A percentile compares a stretch with the other conserved stretches of the same genome.
Evolutionary conservation across 2,329 filamentous ascomycete species (phyloP).

Genomic region (Ramularia collo-cygni): DNA sequence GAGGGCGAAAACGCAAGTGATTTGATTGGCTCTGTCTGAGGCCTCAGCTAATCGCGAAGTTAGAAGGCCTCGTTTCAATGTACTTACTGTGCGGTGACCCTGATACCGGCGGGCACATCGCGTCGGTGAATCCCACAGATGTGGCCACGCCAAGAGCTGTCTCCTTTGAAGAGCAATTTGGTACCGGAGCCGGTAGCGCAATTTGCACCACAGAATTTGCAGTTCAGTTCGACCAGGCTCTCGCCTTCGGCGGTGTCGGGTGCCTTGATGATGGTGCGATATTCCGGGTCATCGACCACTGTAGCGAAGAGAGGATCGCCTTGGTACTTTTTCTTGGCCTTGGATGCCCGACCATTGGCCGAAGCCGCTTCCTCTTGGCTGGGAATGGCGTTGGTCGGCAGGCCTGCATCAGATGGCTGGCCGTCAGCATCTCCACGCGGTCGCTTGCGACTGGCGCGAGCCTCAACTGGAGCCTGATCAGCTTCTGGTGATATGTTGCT

Average conservation of each 20-base stretch:
- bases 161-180: not conserved
- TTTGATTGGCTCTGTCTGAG: no score
- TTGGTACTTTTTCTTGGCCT: not conserved
- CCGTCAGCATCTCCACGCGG: no score
- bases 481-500: no score
- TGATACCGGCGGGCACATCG: not conserved
- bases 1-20: no score
- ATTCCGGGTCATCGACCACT: not conserved
- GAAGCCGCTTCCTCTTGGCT: no score
- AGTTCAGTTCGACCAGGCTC: not conserved
- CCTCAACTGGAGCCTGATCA: no score
- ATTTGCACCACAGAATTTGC: not conserved
- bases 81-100: not conserved
- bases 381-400: no score
- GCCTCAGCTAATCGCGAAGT: no score
- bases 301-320: not conserved
- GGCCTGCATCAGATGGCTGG: no score
- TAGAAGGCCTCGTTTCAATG: no score
- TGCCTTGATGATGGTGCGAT: not conserved
- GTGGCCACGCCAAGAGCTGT: not conserved
- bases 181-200: not conserved
- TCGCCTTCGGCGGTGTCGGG: not conserved
- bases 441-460: no score
- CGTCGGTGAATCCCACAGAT: not conserved
- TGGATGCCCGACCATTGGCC: no score